phyloP scores from a whole-genome alignment of 1,284 basidiomycete species.

The Boletus sp. region DNA sequence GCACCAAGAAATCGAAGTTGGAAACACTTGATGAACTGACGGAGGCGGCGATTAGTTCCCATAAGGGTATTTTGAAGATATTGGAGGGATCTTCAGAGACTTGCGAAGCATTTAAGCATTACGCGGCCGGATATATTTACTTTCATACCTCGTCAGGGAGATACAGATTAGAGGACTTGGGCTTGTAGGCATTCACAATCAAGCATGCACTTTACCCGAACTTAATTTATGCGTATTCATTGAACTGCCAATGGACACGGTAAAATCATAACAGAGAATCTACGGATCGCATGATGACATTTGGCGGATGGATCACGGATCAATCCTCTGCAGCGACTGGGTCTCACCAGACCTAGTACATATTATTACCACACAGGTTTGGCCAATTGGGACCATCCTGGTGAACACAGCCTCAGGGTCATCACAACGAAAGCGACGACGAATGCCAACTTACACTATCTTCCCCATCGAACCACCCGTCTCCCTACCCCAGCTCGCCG shows the following conservation, averaged over 20 bases:
- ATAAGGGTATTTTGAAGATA: slow-evolving; percentile 16
- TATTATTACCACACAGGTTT: no score
- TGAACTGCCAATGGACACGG: no score
- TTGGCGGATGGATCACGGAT: no score
- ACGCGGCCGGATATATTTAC: slow-evolving; percentile 17
- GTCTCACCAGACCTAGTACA: no score
- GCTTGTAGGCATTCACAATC: slow-evolving; percentile 2
- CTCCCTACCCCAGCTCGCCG: slow-evolving; percentile 18
- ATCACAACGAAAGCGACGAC: neutral
- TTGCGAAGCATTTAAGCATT: slow-evolving; percentile 18
- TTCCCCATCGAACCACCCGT: slow-evolving; percentile 16
- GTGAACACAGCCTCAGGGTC: neutral
- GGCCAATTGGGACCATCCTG: no score
- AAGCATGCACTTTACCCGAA: neutral
- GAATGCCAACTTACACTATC: slow-evolving; percentile 16
- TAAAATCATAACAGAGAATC: no score
- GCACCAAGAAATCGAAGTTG: slow-evolving; percentile 21
- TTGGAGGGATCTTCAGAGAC: slow-evolving; percentile 18
- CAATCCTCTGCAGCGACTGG: no score
- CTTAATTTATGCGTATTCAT: no score
- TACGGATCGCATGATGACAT: neutral
- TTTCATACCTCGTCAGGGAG: slow-evolving; percentile 22
- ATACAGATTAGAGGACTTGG: slow-evolving; percentile 18
- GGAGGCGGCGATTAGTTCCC: slow-evolving; percentile 20
- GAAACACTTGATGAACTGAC: slow-evolving; percentile 25